Evolutionary conservation across 768 basidiomycete genomes (phyloP).

Genomic region (Strobilomyces confusus): DNA sequence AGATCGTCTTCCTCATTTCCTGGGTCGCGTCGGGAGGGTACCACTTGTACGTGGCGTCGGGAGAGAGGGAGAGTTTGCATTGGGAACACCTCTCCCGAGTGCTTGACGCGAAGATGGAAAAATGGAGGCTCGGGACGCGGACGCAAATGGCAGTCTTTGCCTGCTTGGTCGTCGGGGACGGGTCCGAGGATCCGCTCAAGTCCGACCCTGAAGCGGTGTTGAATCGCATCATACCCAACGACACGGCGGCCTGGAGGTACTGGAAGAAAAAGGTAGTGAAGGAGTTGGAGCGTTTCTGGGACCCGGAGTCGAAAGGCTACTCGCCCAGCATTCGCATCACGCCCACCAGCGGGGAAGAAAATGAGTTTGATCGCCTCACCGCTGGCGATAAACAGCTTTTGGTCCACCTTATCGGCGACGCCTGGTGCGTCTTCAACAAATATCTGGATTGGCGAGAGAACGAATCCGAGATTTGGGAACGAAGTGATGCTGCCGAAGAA

Average conservation of each 20-base stretch:
- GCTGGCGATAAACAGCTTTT: conserved; percentile 9
- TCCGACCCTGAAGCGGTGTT: conserved; percentile 7
- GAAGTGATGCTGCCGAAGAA: neutral
- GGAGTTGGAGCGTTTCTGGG: conserved; percentile 16
- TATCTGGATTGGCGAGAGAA: conserved; percentile 11
- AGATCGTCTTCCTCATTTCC: conserved; percentile 28
- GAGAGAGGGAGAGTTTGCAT: conserved; percentile 28
- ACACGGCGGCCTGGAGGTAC: conserved; percentile 24
- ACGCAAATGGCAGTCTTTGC: conserved; percentile 30
- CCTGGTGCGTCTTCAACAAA: conserved; percentile 21
- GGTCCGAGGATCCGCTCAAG: neutral
- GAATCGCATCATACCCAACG: conserved; percentile 23
- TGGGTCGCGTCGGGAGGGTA: conserved; percentile 31
- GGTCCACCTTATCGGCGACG: conserved; percentile 16
- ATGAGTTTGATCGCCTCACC: conserved; percentile 6
- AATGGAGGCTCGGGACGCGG: conserved; percentile 19
- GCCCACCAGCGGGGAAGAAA: conserved; percentile 2
- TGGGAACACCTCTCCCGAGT: conserved; percentile 11
- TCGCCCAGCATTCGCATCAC: conserved; percentile 9
- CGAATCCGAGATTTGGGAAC: neutral
- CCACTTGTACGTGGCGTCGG: conserved; percentile 27
- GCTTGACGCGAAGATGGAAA: conserved; percentile 12
- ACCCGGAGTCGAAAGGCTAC: conserved; percentile 1
- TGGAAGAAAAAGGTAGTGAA: conserved; percentile 24
- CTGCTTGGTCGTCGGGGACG: conserved; percentile 19